Percentiles rank a stretch among this genome's conserved stretches.
Evolutionary conservation across 2,329 filamentous ascomycete genomes (phyloP).

Genomic region (Calonectria fujianensis): DNA sequence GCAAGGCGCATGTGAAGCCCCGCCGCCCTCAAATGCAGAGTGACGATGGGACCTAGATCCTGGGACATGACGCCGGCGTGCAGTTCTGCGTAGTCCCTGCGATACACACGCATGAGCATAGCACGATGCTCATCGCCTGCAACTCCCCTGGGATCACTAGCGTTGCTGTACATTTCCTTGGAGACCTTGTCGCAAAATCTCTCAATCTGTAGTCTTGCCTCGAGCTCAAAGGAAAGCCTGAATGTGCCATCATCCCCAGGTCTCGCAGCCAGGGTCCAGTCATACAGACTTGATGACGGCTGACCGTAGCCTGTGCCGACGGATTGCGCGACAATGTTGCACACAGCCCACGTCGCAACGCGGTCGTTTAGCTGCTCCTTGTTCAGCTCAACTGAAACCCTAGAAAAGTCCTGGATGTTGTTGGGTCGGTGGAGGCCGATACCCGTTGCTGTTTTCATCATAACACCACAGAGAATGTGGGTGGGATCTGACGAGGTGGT

Average conservation of each 20-base stretch:
- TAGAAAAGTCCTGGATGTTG: constrained; percentile 88
- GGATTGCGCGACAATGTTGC: constrained; percentile 88
- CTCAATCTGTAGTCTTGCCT: constrained; percentile 82
- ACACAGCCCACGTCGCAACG: constrained; percentile 88
- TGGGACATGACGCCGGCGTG: constrained; percentile 76
- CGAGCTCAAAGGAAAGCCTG: constrained; percentile 76
- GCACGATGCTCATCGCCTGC: constrained; percentile 80
- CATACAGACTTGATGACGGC: constrained; percentile 85
- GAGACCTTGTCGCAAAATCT: constrained; percentile 86
- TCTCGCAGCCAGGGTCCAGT: constrained; percentile 80
- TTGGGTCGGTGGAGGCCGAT: constrained; percentile 88
- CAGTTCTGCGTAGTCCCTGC: constrained; percentile 78
- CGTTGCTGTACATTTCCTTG: constrained; percentile 86
- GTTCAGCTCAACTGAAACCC: constrained; percentile 83
- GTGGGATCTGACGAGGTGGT: constrained; percentile 87
- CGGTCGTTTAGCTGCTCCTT: constrained; percentile 87
- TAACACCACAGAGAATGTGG: constrained; percentile 86
- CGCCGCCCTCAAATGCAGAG: constrained; percentile 83
- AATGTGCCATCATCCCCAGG: constrained; percentile 77
- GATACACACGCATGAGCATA: constrained; percentile 80
- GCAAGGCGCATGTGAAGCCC: constrained; percentile 85
- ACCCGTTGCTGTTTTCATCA: constrained; percentile 91
- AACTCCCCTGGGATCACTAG: constrained; percentile 81
- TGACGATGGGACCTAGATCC: constrained; percentile 74
- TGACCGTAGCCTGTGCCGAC: constrained; percentile 90